Percentiles rank a stretch among this genome's conserved stretches.
phyloP scores from a whole-genome alignment of 139 green algal species.

The Micractinium conductrix region DNA sequence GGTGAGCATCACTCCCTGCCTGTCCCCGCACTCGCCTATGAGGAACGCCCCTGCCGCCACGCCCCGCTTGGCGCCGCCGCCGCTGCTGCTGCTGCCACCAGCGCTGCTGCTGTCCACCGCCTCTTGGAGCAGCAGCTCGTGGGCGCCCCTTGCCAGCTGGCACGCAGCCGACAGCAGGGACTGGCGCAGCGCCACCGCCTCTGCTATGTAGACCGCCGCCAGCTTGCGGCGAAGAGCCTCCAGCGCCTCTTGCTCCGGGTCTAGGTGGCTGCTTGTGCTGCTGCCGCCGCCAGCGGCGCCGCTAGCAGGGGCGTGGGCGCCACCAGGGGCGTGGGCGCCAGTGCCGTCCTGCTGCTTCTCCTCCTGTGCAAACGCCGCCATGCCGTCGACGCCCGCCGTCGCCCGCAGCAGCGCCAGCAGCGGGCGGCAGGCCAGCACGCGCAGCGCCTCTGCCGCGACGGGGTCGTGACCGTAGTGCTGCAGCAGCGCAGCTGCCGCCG shows the following conservation, averaged over 20 bases:
- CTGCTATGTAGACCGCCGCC: constrained; percentile 9
- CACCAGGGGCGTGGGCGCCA: background rate
- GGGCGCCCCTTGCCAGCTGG: background rate
- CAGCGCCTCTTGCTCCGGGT: constrained; percentile 11
- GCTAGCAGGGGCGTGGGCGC: background rate
- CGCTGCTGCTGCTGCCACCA: background rate
- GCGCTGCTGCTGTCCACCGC: background rate
- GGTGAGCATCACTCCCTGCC: too few species aligned
- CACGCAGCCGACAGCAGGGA: background rate
- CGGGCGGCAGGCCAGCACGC: background rate
- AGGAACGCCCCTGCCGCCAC: background rate
- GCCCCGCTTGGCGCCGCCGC: background rate
- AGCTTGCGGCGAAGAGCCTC: constrained; percentile 11
- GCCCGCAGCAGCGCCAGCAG: constrained; percentile 20
- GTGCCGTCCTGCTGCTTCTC: background rate
- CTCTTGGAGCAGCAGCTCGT: constrained; percentile 21
- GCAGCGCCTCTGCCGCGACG: background rate
- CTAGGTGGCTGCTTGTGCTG: background rate
- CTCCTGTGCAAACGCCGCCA: background rate
- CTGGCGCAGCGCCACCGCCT: constrained; percentile 5
- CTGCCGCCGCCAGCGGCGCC: background rate
- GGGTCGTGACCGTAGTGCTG: background rate
- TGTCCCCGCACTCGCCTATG: background rate
- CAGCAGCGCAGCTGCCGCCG: background rate
- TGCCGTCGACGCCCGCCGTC: background rate